Percentiles rank a stretch among this genome's conserved stretches.
phyloP scores from a whole-genome alignment of 2,329 filamentous ascomycete genomes.

The Coccinonectria pachysandricola region DNA sequence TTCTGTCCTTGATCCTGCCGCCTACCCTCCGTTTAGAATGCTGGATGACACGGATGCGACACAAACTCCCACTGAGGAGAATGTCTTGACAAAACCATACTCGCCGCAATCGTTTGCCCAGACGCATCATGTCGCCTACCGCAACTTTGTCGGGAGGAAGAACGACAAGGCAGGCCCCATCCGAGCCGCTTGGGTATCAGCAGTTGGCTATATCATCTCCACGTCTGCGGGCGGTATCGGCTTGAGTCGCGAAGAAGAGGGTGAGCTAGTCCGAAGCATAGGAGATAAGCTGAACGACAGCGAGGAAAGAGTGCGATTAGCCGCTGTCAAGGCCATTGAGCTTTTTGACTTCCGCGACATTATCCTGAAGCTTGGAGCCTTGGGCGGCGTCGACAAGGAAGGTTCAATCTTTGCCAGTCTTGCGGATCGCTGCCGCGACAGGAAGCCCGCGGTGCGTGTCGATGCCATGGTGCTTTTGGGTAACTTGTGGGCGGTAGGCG shows the following conservation, averaged over 20 bases:
- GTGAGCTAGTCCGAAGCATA: conserved; percentile 60
- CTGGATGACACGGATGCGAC: conserved; percentile 42
- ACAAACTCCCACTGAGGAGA: conserved; percentile 39
- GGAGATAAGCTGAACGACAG: conserved; percentile 75
- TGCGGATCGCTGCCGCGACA: conserved; percentile 81
- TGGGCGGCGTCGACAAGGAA: conserved; percentile 63
- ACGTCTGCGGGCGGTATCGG: conserved; percentile 88
- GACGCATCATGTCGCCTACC: conserved; percentile 66
- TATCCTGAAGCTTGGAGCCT: conserved; percentile 67
- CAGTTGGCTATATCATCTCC: conserved; percentile 74
- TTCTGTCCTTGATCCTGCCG: conserved; percentile 64
- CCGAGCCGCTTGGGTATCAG: conserved; percentile 76
- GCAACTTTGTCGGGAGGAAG: conserved; percentile 72
- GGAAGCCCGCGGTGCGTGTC: conserved; percentile 67
- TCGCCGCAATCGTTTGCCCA: conserved; percentile 86
- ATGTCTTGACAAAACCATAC: conserved; percentile 68
- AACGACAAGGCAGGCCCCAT: conserved; percentile 81
- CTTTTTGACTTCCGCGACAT: conserved; percentile 73
- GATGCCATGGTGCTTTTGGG: conserved; percentile 79
- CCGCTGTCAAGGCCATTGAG: conserved; percentile 77
- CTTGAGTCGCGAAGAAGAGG: conserved; percentile 73
- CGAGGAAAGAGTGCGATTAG: conserved; percentile 83
- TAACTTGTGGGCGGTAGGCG: conserved; percentile 87
- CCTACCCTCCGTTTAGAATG: conserved; percentile 69
- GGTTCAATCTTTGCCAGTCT: conserved; percentile 73